Base-by-base conservation (phyloP, 768 basidiomycete species). In the Rhizopogon roseolus region DNA sequence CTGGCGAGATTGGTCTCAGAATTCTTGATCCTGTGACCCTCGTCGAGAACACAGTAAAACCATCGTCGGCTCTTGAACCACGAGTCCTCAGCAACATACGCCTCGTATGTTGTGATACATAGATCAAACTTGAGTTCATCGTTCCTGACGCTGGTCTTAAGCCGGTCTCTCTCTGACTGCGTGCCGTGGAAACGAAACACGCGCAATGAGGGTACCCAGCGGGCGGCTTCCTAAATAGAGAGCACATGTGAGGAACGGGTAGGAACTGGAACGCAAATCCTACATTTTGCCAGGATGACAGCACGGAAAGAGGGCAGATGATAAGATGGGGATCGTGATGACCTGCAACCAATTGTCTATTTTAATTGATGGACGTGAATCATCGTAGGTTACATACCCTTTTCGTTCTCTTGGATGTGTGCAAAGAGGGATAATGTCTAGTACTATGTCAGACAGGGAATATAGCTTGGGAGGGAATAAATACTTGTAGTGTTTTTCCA, bases 1-100 rank as follows among this genome's bases (percentile, higher is more conserved):
- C 69, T 61, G 2, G 82, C 67, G 6, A 85, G 57, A 25, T 77
- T 76, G 22, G 81, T 81, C 36, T 80, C 81, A 9, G 80, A 68
- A 57, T 88, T 88, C 71, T 88, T 88, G 70, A 90, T 85, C 60
- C 76, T 79, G 68, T 90, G 88, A 5, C 84, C 84, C 62, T 85
- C 84, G 56, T 85, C 84, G 11, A 85, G 74, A 6, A 84, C 81
- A 55, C 79, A 78, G 53, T 81, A 82, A 22, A 64, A 76, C 81
- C 76, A 89, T 45, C 71, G 78, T 16, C 70, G 74, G 44, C 68
- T 74, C 71, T 81, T 89, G 73, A 85, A 79, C 82, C 83, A 85
- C 7, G 56, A 49, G 38, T 81, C 73, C 50, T 86, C 81, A 36
- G 77, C 71, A 52, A 76, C 78, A 55, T 81, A 88, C 1, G 71